Percentiles rank a stretch among this genome's conserved stretches.
Evolutionary conservation across 768 basidiomycete species (phyloP).

Genomic region (Tricholoma furcatifolium): DNA sequence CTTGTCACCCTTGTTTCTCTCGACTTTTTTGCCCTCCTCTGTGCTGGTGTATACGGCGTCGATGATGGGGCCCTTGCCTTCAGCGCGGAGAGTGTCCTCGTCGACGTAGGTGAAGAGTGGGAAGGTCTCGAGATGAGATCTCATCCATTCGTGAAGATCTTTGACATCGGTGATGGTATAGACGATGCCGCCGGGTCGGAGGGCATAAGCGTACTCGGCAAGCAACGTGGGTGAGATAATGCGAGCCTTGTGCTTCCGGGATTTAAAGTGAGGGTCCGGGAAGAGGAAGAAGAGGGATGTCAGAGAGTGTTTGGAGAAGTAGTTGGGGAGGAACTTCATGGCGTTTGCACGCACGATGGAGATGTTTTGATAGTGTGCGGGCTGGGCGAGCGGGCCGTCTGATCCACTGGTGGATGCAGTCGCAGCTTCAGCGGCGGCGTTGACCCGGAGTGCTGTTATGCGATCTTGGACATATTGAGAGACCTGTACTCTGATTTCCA

Average conservation of each 20-base stretch:
- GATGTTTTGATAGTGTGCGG: constrained; percentile 76
- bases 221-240: constrained; percentile 98
- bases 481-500: constrained; percentile 97
- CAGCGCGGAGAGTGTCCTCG: constrained; percentile 70
- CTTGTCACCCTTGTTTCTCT: constrained; percentile 86
- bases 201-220: constrained; percentile 94
- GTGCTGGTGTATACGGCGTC: constrained; percentile 83
- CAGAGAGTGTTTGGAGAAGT: constrained; percentile 87
- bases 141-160: constrained; percentile 96
- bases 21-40: constrained; percentile 97
- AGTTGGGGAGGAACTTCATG: constrained; percentile 98
- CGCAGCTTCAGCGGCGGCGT: constrained; percentile 42
- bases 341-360: constrained; percentile 94
- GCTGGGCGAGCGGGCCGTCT: constrained; percentile 14
- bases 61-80: constrained; percentile 76
- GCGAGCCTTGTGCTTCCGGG: constrained; percentile 96
- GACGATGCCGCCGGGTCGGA: constrained; percentile 90
- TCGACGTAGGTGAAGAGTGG: constrained; percentile 83
- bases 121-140: constrained; percentile 79
- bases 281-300: constrained; percentile 96
- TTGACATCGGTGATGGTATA: constrained; percentile 98
- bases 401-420: constrained; percentile 5
- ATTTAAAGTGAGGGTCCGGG: constrained; percentile 98
- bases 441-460: constrained; percentile 86
- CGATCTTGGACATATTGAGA: constrained; percentile 95